A percentile compares a stretch with the other conserved stretches of the same genome.
Evolutionary conservation across 208 protist genomes (phyloP).

Genomic region (Zelonia costaricensis): DNA sequence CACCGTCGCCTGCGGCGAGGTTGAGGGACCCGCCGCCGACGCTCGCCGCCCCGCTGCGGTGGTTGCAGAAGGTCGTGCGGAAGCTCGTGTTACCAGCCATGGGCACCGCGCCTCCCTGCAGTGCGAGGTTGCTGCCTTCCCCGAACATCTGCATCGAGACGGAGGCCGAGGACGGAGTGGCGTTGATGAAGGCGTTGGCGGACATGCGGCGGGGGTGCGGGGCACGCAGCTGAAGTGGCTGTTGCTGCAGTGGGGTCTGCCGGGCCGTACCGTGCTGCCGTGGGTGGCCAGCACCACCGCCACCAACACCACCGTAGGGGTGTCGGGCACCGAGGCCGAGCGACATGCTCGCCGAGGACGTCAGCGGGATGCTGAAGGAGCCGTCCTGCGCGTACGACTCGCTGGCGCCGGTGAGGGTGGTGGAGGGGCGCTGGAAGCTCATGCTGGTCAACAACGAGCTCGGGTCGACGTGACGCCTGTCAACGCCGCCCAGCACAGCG

Average conservation of each 20-base stretch:
- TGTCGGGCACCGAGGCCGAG: slow-evolving; percentile 8
- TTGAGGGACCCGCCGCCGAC: slow-evolving; percentile 11
- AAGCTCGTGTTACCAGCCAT: slow-evolving; percentile 29
- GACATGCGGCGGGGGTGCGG: slow-evolving; percentile 26
- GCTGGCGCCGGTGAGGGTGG: slow-evolving; percentile 6
- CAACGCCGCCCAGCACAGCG: background rate
- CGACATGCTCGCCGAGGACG: slow-evolving; percentile 30
- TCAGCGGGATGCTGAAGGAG: slow-evolving; percentile 41
- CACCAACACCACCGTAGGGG: background rate
- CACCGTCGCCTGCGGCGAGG: slow-evolving; percentile 11
- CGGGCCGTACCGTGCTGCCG: background rate
- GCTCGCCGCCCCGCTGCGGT: slow-evolving; percentile 13
- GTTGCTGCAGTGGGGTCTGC: slow-evolving; percentile 3
- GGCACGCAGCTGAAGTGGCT: slow-evolving; percentile 9
- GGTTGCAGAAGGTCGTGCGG: slow-evolving; percentile 47
- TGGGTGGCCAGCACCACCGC: background rate
- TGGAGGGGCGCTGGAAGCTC: slow-evolving; percentile 39
- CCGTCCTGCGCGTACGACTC: slow-evolving; percentile 22
- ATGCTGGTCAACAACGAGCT: slow-evolving; percentile 45
- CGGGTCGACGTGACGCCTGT: background rate
- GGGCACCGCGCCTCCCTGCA: background rate
- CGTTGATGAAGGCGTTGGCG: slow-evolving; percentile 13
- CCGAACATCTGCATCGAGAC: slow-evolving; percentile 8
- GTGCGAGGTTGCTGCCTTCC: slow-evolving; percentile 10
- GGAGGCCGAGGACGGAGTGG: slow-evolving; percentile 12